A percentile compares a stretch with the other conserved stretches of the same genome.
These are phyloP conservation scores for Monosporascus sp. DNA, from an alignment of 2,329 filamentous ascomycete species.

Conservation along the genomic window DNA sequence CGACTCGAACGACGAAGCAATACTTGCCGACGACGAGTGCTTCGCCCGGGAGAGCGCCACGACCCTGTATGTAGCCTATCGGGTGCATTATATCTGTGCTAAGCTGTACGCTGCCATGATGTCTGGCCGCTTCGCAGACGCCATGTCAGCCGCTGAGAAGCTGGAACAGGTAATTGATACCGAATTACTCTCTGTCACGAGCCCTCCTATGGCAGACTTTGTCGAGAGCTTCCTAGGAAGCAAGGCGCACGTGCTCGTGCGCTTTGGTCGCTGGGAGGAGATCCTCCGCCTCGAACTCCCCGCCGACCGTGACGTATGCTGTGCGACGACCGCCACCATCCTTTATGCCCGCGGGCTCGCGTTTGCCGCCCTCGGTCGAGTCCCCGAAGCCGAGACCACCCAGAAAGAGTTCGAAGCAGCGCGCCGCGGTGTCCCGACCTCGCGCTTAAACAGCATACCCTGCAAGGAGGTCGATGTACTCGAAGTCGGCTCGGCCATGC, in stretches of 20 bases:
- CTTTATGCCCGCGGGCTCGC: slow-evolving; percentile 53
- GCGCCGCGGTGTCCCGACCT: slow-evolving; percentile 31
- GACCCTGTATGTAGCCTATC: slow-evolving; percentile 54
- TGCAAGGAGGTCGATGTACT: slow-evolving; percentile 15
- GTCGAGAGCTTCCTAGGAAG: slow-evolving; percentile 49
- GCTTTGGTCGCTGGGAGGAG: slow-evolving; percentile 52
- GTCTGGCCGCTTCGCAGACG: slow-evolving; percentile 43
- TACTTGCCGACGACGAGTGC: slow-evolving; percentile 31
- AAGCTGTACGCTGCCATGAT: slow-evolving; percentile 56
- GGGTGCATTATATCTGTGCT: slow-evolving; percentile 52
- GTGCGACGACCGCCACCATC: slow-evolving; percentile 48
- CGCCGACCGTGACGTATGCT: slow-evolving; percentile 42
- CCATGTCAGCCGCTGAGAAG: slow-evolving; percentile 40
- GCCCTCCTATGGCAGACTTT: slow-evolving; percentile 52
- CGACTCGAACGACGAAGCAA: slow-evolving; percentile 9
- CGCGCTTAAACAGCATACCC: slow-evolving; percentile 10
- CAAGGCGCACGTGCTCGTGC: slow-evolving; percentile 48
- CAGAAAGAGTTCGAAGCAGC: slow-evolving; percentile 35
- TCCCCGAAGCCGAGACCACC: slow-evolving; percentile 36
- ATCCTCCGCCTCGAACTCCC: slow-evolving; percentile 42
- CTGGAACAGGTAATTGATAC: slow-evolving; percentile 46
- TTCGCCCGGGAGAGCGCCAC: slow-evolving; percentile 37
- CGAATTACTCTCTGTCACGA: slow-evolving; percentile 42
- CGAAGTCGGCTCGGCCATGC: slow-evolving; percentile 41
- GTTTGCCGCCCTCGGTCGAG: slow-evolving; percentile 39